A percentile compares a stretch with the other conserved stretches of the same genome.
Evolutionary conservation across 805 yeast species (phyloP).

Genomic region (Barnettozyma siamensis): DNA sequence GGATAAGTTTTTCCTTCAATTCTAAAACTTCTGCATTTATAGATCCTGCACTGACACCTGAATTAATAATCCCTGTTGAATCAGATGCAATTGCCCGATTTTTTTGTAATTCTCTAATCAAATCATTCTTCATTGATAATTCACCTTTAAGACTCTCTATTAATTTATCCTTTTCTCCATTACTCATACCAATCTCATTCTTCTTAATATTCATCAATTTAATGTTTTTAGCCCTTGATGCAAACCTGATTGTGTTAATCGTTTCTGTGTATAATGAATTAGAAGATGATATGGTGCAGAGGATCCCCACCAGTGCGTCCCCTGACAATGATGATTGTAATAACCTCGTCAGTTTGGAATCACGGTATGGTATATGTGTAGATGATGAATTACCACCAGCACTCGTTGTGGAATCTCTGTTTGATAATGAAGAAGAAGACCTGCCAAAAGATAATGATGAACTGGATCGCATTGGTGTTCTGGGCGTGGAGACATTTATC

Average conservation of each 20-base stretch:
- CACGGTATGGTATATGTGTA: conserved; percentile 88
- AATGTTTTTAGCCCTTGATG: conserved; percentile 88
- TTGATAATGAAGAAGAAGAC: conserved; percentile 1
- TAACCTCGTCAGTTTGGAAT: conserved; percentile 83
- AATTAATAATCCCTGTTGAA: background rate
- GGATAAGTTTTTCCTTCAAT: conserved; percentile 29
- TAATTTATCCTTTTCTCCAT: conserved; percentile 40
- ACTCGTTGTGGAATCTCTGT: background rate
- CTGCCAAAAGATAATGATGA: conserved; percentile 3
- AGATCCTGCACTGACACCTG: too few species aligned
- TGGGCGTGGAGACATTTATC: background rate
- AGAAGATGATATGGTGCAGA: conserved; percentile 60
- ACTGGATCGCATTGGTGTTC: conserved; percentile 1
- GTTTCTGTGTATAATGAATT: conserved; percentile 66
- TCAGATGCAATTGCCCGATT: too few species aligned
- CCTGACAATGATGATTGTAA: conserved; percentile 93
- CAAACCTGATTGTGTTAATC: conserved; percentile 81
- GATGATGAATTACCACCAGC: background rate
- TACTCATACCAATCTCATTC: conserved; percentile 32
- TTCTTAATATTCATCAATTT: conserved; percentile 54
- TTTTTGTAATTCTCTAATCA: conserved; percentile 37
- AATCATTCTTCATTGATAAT: conserved; percentile 54
- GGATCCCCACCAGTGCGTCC: conserved; percentile 70
- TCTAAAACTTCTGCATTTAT: background rate
- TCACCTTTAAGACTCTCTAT: conserved; percentile 54